These are phyloP conservation scores for Candida dubliniensis DNA, from an alignment of 1,139 yeast species.

Conservation along the genomic window DNA sequence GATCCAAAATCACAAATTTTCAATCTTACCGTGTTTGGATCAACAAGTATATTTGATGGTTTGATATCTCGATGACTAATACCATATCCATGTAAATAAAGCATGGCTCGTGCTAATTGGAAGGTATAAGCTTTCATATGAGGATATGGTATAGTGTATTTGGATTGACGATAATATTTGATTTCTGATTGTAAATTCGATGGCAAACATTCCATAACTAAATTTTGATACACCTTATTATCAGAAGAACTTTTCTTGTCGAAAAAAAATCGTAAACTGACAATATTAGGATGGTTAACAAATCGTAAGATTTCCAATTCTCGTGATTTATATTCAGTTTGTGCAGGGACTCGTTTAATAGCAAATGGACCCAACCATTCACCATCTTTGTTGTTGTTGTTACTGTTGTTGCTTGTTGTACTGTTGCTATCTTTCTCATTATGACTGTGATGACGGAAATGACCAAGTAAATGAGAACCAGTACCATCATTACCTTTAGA, in stretches of 20 bases:
- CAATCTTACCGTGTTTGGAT: slow-evolving; percentile 62
- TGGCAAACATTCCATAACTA: slow-evolving; percentile 86
- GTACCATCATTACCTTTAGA: background rate
- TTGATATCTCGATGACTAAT: slow-evolving; percentile 81
- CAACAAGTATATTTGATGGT: slow-evolving; percentile 75
- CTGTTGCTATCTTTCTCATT: slow-evolving; percentile 5
- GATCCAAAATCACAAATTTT: slow-evolving; percentile 84
- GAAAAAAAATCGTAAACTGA: slow-evolving; percentile 62
- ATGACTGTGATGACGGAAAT: background rate
- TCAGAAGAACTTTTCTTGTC: slow-evolving; percentile 63
- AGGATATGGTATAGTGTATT: slow-evolving; percentile 65
- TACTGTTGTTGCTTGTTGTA: slow-evolving; percentile 4
- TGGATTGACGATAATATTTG: slow-evolving; percentile 62
- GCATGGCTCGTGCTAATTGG: slow-evolving; percentile 80
- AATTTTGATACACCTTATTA: slow-evolving; percentile 67
- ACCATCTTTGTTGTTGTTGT: slow-evolving; percentile 12
- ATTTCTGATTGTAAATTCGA: slow-evolving; percentile 74
- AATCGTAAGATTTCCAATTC: slow-evolving; percentile 73
- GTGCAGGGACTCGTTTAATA: slow-evolving; percentile 80
- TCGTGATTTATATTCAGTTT: slow-evolving; percentile 78
- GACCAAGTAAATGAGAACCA: background rate
- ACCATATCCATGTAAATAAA: slow-evolving; percentile 75
- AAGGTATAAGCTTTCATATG: slow-evolving; percentile 78
- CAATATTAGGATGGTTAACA: slow-evolving; percentile 78
- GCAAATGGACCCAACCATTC: slow-evolving; percentile 79